Conservation (phyloP, 345 rosid genomes). For the Lepidium sativum region DNA sequence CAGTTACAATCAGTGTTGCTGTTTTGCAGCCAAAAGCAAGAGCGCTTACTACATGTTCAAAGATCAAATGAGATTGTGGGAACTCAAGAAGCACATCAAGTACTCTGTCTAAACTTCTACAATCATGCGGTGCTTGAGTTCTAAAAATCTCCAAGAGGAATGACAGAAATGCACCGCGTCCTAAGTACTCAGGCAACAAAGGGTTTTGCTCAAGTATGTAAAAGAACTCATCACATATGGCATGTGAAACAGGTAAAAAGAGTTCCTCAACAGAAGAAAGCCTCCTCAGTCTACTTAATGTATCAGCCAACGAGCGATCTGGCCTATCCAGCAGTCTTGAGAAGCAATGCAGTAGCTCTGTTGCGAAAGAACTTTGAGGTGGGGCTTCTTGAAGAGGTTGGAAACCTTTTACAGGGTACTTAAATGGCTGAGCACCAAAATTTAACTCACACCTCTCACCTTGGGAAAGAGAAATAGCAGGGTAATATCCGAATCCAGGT, state of each 20-base stretch:
- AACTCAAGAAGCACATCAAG: slow-evolving; percentile 56
- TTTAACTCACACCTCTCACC: slow-evolving; percentile 86
- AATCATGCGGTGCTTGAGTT: slow-evolving; percentile 68
- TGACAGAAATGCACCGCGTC: slow-evolving; percentile 65
- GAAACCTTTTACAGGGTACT: slow-evolving; percentile 52
- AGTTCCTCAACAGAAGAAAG: slow-evolving; percentile 62
- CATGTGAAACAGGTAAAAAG: slow-evolving; percentile 56
- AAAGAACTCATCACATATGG: slow-evolving; percentile 69
- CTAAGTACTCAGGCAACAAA: slow-evolving; percentile 54
- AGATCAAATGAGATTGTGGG: slow-evolving; percentile 44
- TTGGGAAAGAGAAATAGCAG: slow-evolving; percentile 86
- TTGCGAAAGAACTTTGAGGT: slow-evolving; percentile 31
- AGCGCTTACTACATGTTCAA: slow-evolving; percentile 59
- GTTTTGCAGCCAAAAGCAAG: slow-evolving; percentile 81
- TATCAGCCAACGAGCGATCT: slow-evolving; percentile 51
- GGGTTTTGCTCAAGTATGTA: slow-evolving; percentile 47
- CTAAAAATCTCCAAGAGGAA: slow-evolving; percentile 73
- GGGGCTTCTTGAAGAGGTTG: slow-evolving; percentile 71
- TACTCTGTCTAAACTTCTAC: slow-evolving; percentile 59
- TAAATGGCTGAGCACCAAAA: slow-evolving; percentile 83
- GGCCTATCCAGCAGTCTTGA: slow-evolving; percentile 64
- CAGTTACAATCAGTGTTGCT: slow-evolving; percentile 49
- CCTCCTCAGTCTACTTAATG: slow-evolving; percentile 75
- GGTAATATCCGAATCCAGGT: slow-evolving; percentile 79
- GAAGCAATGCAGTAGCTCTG: slow-evolving; percentile 57